These are phyloP conservation scores for Aphanoascus verrucosus DNA, from an alignment of 2,329 filamentous ascomycete genomes.

Conservation along the genomic window DNA sequence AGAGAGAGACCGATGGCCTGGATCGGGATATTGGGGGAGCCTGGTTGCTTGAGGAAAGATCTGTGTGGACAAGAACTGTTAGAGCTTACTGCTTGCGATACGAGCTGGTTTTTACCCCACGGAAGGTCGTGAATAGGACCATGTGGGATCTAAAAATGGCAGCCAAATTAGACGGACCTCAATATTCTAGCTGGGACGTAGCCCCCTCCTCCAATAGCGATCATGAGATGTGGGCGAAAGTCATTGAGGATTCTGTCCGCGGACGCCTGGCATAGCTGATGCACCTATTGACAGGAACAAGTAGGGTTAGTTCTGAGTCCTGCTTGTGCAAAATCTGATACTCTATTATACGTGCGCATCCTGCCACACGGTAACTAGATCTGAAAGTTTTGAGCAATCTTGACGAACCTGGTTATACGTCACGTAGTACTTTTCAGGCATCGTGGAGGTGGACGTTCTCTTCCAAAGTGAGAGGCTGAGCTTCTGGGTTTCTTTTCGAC, in stretches of 20 bases:
- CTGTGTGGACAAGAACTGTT: constrained; percentile 20
- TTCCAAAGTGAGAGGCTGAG: not conserved
- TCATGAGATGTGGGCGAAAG: constrained; percentile 91
- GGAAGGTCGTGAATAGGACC: not conserved
- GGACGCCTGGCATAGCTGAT: constrained; percentile 88
- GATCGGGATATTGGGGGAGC: constrained; percentile 89
- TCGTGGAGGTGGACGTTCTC: constrained; percentile 35
- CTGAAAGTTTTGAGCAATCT: not conserved
- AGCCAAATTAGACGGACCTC: constrained; percentile 40
- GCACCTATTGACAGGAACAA: constrained; percentile 53
- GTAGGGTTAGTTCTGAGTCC: constrained; percentile 10
- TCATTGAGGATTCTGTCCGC: constrained; percentile 70
- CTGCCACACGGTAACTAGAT: constrained; percentile 3
- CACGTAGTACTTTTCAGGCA: constrained; percentile 78
- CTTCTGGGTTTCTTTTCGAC: too few relatives aligned
- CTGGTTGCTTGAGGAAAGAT: constrained; percentile 87
- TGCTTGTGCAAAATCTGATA: not conserved
- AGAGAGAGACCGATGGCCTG: constrained; percentile 97
- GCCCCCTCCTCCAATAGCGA: constrained; percentile 93
- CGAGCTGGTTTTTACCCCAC: not conserved
- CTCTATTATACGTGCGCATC: not conserved
- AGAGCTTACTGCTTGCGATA: not conserved
- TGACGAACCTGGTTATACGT: constrained; percentile 83
- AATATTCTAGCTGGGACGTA: constrained; percentile 96
- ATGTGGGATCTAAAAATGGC: not conserved